A percentile compares a stretch with the other conserved stretches of the same genome.
phyloP scores from a whole-genome alignment of 805 yeast genomes.

The Zygosaccharomyces lentus region DNA sequence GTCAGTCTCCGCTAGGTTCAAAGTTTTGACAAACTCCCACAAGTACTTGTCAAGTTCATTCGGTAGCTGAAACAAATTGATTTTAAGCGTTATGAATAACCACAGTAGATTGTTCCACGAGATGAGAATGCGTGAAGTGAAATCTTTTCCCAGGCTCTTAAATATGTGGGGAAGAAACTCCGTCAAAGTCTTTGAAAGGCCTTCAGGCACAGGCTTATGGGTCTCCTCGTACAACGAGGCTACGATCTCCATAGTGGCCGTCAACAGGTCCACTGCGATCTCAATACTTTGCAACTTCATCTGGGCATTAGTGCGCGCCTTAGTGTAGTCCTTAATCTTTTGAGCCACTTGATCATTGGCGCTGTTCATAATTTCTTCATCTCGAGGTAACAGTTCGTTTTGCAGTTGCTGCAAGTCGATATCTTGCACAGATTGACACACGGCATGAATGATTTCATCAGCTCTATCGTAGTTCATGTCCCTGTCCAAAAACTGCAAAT shows the following conservation, averaged over 20 bases:
- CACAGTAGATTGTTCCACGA: conserved; percentile 71
- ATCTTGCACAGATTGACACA: conserved; percentile 26
- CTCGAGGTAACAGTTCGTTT: conserved; percentile 17
- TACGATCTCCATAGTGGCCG: conserved; percentile 64
- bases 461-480: conserved; percentile 22
- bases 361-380: conserved; percentile 17
- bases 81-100: conserved; percentile 34
- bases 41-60: conserved; percentile 16
- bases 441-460: conserved; percentile 22
- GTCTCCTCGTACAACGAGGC: conserved; percentile 33
- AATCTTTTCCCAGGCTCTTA: conserved; percentile 42
- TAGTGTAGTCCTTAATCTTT: conserved; percentile 37
- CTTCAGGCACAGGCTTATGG: conserved; percentile 11
- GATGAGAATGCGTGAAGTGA: conserved; percentile 52
- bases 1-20: conserved; percentile 19
- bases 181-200: conserved; percentile 18
- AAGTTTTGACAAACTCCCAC: conserved; percentile 18
- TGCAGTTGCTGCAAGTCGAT: conserved; percentile 36
- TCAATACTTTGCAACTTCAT: conserved; percentile 61
- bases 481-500: conserved; percentile 37
- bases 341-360: conserved; percentile 21
- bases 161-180: conserved; percentile 36
- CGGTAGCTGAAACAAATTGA: conserved; percentile 25
- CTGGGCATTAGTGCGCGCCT: conserved; percentile 44
- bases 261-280: conserved; percentile 65